Conservation (phyloP, 352 stramenopile genomes). For the Elongisporangium anandrum region DNA sequence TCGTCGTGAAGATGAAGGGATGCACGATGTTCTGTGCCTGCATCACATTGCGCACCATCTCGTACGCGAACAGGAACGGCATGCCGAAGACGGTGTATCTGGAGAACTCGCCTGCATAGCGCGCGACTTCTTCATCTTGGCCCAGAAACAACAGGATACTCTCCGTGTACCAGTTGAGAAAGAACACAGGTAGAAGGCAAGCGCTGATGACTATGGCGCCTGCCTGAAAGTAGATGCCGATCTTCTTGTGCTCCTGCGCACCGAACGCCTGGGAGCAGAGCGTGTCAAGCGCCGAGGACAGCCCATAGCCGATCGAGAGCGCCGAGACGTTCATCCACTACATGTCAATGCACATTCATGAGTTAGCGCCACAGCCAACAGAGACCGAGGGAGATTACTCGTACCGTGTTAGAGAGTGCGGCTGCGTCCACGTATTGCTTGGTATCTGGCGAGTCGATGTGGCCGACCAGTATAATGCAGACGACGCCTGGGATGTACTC, state of each 20-base stretch:
- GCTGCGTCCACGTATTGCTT: conserved; percentile 58
- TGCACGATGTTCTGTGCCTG: conserved; percentile 70
- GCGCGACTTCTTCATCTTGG: conserved; percentile 32
- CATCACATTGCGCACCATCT: conserved; percentile 67
- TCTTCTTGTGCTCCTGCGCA: conserved; percentile 49
- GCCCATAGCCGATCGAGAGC: conserved; percentile 51
- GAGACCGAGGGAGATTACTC: not conserved
- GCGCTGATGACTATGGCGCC: conserved; percentile 47
- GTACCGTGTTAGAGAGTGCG: conserved; percentile 50
- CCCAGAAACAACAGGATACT: conserved; percentile 39
- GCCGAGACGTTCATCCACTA: conserved; percentile 75
- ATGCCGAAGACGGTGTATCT: conserved; percentile 59
- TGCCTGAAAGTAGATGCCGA: conserved; percentile 76
- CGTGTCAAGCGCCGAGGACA: conserved; percentile 74
- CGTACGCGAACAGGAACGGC: conserved; percentile 74
- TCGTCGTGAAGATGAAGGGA: conserved; percentile 53
- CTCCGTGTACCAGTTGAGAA: conserved; percentile 52
- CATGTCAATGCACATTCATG: not conserved
- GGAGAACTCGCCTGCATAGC: conserved; percentile 51
- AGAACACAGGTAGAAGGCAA: conserved; percentile 38
- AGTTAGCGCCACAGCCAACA: not conserved
- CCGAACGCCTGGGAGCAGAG: conserved; percentile 68
- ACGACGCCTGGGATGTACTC: no score
- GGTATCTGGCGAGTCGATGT: conserved; percentile 50
- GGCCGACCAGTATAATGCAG: conserved; percentile 33